A percentile compares a stretch with the other conserved stretches of the same genome.
These are phyloP conservation scores for Penstemon barbatus DNA, from an alignment of 257 asterid genomes.

Conservation along the genomic window DNA sequence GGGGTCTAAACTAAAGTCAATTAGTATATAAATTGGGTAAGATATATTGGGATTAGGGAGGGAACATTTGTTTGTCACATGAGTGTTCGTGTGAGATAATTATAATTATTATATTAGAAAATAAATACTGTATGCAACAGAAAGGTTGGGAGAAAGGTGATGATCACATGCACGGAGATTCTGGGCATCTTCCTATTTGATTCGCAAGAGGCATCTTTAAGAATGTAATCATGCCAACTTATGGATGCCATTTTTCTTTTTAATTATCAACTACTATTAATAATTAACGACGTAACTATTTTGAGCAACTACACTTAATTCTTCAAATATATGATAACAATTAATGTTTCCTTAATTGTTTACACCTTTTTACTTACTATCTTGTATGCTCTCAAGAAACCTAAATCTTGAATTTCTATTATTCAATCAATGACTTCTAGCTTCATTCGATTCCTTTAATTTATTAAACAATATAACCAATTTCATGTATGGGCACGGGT, in stretches of 20 bases:
- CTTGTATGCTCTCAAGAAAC: too few relatives aligned
- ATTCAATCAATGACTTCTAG: too few relatives aligned
- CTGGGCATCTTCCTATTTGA: conserved; percentile 30
- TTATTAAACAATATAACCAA: too few relatives aligned
- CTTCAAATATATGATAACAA: neutral
- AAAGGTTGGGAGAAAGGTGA: conserved; percentile 21
- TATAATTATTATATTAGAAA: conserved; percentile 24
- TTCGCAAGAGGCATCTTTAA: conserved; percentile 4
- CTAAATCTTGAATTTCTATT: too few relatives aligned
- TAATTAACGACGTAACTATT: too few relatives aligned
- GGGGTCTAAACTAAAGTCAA: too few relatives aligned
- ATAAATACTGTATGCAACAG: conserved; percentile 8
- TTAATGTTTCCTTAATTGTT: too few relatives aligned
- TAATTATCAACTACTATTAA: too few relatives aligned
- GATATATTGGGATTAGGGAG: conserved; percentile 34
- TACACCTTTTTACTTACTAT: too few relatives aligned
- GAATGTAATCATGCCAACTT: conserved; percentile 25
- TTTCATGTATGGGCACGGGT: too few relatives aligned
- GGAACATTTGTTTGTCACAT: conserved; percentile 21
- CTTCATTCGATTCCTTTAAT: too few relatives aligned
- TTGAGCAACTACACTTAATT: neutral
- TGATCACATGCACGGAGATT: conserved; percentile 37
- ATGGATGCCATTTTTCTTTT: conserved; percentile 14
- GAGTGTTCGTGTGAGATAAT: conserved; percentile 35
- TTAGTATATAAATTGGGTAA: neutral